Evolutionary conservation across 768 basidiomycete genomes (phyloP).

Genomic region (Postia placenta): DNA sequence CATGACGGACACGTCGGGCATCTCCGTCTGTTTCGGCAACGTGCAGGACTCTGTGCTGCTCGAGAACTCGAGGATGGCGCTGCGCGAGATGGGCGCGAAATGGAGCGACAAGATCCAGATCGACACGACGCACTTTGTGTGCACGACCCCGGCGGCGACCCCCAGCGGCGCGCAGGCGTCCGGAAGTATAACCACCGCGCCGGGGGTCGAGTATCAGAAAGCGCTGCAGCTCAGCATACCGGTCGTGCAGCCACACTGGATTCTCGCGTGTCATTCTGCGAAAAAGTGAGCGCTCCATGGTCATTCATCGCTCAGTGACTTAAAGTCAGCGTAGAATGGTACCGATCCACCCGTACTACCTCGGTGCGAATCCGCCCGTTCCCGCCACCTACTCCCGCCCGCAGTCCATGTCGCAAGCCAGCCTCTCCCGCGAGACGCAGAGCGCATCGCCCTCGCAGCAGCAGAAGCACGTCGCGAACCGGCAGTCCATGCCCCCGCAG

Average conservation of each 20-base stretch:
- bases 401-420: conserved; percentile 73
- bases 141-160: conserved; percentile 79
- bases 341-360: conserved; percentile 75
- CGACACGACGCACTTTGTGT: conserved; percentile 97
- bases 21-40: conserved; percentile 92
- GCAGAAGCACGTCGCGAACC: conserved; percentile 36
- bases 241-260: conserved; percentile 92
- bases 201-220: conserved; percentile 90
- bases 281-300: conserved; percentile 52
- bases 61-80: conserved; percentile 74
- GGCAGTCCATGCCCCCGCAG: conserved; percentile 63
- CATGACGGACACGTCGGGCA: conserved; percentile 91
- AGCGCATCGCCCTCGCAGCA: conserved; percentile 24
- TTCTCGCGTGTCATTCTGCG: conserved; percentile 82
- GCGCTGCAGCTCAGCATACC: conserved; percentile 92
- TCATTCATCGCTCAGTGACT: not conserved
- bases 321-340: conserved; percentile 58
- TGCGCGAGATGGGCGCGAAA: conserved; percentile 82
- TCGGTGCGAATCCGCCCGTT: conserved; percentile 59
- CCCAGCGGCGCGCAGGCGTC: conserved; percentile 50
- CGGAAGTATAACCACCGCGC: conserved; percentile 48
- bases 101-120: conserved; percentile 94
- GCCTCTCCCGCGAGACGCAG: conserved; percentile 36
- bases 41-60: conserved; percentile 72
- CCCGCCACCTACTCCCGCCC: conserved; percentile 40